A percentile compares a stretch with the other conserved stretches of the same genome.
phyloP scores from a whole-genome alignment of 176 grass and related monocot genomes.

The Carex myosuroides region DNA sequence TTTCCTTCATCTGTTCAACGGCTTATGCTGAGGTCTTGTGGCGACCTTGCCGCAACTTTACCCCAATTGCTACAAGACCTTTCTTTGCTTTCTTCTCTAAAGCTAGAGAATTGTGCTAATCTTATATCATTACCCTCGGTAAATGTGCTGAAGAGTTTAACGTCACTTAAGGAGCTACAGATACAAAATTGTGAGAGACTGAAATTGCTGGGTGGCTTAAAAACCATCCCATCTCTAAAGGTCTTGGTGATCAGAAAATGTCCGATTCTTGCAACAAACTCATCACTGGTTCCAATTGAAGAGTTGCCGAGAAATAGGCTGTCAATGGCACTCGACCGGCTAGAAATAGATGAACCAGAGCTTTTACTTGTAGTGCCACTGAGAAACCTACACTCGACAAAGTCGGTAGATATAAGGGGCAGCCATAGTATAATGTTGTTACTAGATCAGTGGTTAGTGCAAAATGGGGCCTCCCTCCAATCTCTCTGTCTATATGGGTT shows the following conservation, averaged over 20 bases:
- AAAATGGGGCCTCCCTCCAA: not conserved
- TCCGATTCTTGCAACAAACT: not conserved
- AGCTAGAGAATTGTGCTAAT: not conserved
- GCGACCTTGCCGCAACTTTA: not conserved
- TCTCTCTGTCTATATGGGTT: not conserved
- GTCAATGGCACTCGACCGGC: not conserved
- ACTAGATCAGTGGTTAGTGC: not conserved
- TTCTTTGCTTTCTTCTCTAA: not conserved
- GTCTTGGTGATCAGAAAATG: not conserved
- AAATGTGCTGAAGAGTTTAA: not conserved
- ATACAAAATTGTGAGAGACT: not conserved
- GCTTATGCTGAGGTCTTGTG: not conserved
- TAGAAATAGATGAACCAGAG: not conserved
- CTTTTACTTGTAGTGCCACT: not conserved
- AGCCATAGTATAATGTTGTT: not conserved
- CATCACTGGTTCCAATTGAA: not conserved
- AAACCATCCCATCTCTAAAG: not conserved
- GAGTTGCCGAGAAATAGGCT: not conserved
- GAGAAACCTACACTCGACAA: not conserved
- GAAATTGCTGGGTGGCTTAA: conserved; percentile 4
- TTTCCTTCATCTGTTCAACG: not conserved
- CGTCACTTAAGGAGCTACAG: not conserved
- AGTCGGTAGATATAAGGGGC: not conserved
- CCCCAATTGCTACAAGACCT: not conserved
- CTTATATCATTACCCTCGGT: not conserved